Evolutionary conservation across 2,329 filamentous ascomycete species (phyloP).

Genomic region (Xylaria sp.): DNA sequence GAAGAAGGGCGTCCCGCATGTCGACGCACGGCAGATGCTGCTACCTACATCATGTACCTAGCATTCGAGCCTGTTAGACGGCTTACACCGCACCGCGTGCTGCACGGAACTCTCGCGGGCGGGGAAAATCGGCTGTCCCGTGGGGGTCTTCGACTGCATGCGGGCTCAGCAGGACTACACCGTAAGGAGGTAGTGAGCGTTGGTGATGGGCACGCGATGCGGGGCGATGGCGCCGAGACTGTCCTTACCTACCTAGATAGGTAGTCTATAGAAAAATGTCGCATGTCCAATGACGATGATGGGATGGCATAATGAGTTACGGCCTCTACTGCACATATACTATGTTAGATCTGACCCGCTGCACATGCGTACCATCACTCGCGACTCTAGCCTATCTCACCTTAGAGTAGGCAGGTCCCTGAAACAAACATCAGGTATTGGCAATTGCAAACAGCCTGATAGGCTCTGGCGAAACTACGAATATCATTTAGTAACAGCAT

Average conservation of each 20-base stretch:
- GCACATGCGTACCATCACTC: conserved; percentile 4
- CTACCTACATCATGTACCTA: conserved; percentile 11
- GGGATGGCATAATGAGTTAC: conserved; percentile 33
- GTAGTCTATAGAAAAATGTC: conserved; percentile 14
- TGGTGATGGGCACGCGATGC: conserved; percentile 21
- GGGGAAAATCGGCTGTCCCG: conserved; percentile 36
- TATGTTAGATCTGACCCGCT: background rate
- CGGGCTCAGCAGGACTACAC: conserved; percentile 28
- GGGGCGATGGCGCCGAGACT: conserved; percentile 21
- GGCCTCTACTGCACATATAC: background rate
- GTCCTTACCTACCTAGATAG: conserved; percentile 8
- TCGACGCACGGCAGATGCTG: conserved; percentile 24
- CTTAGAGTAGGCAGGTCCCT: background rate
- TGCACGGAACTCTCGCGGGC: conserved; percentile 18
- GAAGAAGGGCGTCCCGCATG: conserved; percentile 19
- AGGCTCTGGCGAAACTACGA: conserved; percentile 1
- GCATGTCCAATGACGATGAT: conserved; percentile 28
- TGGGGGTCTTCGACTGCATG: conserved; percentile 33
- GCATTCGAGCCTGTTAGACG: background rate
- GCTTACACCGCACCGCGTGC: conserved; percentile 7
- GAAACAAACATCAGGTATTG: background rate
- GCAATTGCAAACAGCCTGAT: conserved; percentile 26
- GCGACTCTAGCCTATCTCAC: background rate
- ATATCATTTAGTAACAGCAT: conserved; percentile 17
- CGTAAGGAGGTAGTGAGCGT: conserved; percentile 23